A percentile compares a stretch with the other conserved stretches of the same genome.
These are phyloP conservation scores for Citrus maxima DNA, from an alignment of 345 rosid species.

Conservation along the genomic window DNA sequence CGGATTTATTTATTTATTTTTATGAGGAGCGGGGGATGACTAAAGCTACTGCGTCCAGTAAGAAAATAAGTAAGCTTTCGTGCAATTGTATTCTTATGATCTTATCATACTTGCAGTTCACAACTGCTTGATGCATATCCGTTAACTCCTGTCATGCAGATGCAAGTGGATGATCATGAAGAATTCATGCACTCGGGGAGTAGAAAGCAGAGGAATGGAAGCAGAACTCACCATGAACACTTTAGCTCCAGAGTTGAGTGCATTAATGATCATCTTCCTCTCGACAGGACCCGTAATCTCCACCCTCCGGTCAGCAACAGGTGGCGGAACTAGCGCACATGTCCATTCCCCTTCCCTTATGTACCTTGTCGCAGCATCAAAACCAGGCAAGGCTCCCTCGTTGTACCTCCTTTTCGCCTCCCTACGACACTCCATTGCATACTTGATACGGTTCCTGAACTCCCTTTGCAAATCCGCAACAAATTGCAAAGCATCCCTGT, in stretches of 20 bases:
- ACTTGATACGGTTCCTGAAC: constrained; percentile 59
- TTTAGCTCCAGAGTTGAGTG: constrained; percentile 92
- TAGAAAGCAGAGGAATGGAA: background rate
- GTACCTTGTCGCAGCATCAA: constrained; percentile 74
- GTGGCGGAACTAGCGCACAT: constrained; percentile 65
- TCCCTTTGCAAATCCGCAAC: constrained; percentile 78
- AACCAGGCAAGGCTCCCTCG: constrained; percentile 58
- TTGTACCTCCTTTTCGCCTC: constrained; percentile 58
- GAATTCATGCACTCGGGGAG: background rate
- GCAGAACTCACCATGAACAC: constrained; percentile 72
- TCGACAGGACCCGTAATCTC: constrained; percentile 92
- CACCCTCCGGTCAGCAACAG: constrained; percentile 73
- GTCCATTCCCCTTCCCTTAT: constrained; percentile 74
- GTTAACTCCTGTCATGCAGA: background rate
- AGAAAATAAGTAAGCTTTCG: background rate
- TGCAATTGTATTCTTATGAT: background rate
- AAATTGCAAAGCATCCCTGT: constrained; percentile 71
- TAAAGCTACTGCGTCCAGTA: background rate
- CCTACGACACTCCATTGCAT: constrained; percentile 75
- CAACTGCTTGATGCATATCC: background rate
- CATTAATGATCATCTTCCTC: constrained; percentile 96
- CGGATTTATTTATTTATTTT: background rate
- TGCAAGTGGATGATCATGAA: background rate
- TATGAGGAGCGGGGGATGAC: background rate
- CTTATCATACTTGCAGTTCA: too few species aligned